phyloP scores from a whole-genome alignment of 805 yeast species.

The Kazachstania martiniae region DNA sequence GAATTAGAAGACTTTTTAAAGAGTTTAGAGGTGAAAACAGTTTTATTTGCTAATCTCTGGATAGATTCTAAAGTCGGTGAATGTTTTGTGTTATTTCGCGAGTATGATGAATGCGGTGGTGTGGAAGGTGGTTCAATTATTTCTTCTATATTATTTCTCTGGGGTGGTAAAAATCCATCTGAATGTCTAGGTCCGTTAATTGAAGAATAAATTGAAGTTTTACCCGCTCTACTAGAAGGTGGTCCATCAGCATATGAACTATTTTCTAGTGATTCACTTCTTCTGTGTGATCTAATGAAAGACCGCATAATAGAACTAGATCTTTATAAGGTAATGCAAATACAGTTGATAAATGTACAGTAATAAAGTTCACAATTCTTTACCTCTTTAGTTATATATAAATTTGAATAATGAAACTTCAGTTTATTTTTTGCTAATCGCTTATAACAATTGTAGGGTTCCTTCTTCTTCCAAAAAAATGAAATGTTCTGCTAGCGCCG shows the following conservation, averaged over 20 bases:
- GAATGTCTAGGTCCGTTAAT: too few species aligned
- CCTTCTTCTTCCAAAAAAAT: too few species aligned
- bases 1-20: constrained; percentile 20
- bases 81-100: constrained; percentile 4
- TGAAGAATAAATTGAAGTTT: not conserved
- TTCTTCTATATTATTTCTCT: too few species aligned
- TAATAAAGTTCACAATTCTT: too few species aligned
- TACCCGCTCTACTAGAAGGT: constrained; percentile 6
- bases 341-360: too few species aligned
- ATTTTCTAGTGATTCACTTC: constrained; percentile 25
- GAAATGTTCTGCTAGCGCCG: too few species aligned
- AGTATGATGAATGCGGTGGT: constrained; percentile 11
- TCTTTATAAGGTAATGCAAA: too few species aligned
- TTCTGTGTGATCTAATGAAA: constrained; percentile 31
- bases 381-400: too few species aligned
- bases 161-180: too few species aligned
- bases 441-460: too few species aligned
- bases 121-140: constrained; percentile 6
- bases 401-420: too few species aligned
- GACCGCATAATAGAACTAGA: constrained; percentile 33
- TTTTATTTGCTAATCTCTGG: constrained; percentile 21
- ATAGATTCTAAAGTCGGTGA: constrained; percentile 24
- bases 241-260: constrained; percentile 3
- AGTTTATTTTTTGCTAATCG: too few species aligned
- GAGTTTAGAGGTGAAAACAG: constrained; percentile 19